Percentiles rank a stretch among this genome's conserved stretches.
These are phyloP conservation scores for Xylogone sp. DNA, from an alignment of 2,329 filamentous ascomycete genomes.

Conservation along the genomic window DNA sequence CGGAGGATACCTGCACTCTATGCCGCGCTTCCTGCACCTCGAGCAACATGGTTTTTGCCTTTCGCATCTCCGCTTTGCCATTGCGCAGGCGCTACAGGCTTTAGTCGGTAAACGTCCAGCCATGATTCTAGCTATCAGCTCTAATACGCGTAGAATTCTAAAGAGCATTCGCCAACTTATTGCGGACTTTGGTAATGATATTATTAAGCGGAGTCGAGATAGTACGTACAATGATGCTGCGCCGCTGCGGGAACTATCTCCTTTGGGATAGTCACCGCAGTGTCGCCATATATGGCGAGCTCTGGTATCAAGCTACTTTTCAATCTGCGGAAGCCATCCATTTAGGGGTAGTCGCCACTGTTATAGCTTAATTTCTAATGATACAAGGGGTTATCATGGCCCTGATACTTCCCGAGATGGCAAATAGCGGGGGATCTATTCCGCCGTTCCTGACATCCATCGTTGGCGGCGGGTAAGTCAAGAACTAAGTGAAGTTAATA, in stretches of 20 bases:
- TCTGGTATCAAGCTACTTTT: not conserved
- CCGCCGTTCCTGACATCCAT: no score
- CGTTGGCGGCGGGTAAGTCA: no score
- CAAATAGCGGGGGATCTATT: no score
- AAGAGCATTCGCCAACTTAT: no score
- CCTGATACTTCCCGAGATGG: no score
- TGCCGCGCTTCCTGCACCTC: constrained; percentile 6
- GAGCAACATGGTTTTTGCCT: constrained; percentile 9
- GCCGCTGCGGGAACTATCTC: not conserved
- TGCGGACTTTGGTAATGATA: no score
- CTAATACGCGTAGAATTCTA: not conserved
- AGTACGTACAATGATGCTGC: no score
- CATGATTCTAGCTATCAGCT: constrained; percentile 2
- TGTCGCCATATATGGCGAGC: no score
- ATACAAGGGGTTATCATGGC: no score
- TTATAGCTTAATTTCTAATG: no score
- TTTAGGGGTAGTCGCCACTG: not conserved
- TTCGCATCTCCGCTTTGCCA: constrained; percentile 11
- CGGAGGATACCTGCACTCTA: constrained; percentile 9
- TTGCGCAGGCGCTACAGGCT: constrained; percentile 9
- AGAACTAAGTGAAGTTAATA: no score
- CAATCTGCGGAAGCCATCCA: not conserved
- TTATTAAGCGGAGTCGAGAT: no score
- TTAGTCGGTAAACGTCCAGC: constrained; percentile 4
- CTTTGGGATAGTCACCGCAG: not conserved